Base-by-base conservation (phyloP, 139 green algal genomes). In the Haematococcus sp. region DNA sequence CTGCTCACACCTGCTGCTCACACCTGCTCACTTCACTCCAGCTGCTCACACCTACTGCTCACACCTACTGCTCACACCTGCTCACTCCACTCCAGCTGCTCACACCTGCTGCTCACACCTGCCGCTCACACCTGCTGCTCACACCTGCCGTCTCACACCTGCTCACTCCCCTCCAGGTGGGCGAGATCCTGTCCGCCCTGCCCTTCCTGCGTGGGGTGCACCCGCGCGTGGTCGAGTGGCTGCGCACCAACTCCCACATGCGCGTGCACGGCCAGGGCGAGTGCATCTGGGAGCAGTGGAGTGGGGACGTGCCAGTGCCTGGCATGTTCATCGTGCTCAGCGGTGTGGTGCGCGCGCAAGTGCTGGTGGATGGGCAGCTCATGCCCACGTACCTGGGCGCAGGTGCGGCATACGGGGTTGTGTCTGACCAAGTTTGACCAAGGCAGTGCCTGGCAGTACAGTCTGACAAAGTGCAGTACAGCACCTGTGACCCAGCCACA, bases 301-400 rank as follows among this genome's bases (percentile, higher is more conserved):
- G 9, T 1, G 44, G 44, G 3, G 54, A 70, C 32, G 20, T 22
- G 40, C 5, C 59, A 17, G 20, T 60, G 31, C 52, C 68, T 27
- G 78, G 73, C 44, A 63, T 84, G 58, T 75, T 84, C 56, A 52
- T 84, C 27, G 78, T 84, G 7, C 70, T 84, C 68, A 66, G 69
- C 20, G 78, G 78, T 30, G 78, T 84, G 31, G 78, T 80, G 31
- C 60, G 69, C 55, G 51, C 77, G 40, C 76, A 74, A 40, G 4
- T 77, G 13, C 35, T 75, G 63, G 28, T 77, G 34, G 65, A 77
- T 28, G 54, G 43, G 5, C 33, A 44, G n/a, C 23, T 60, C 28
- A 19, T 60, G 43, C 78, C 70, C 20, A 61, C 75, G 54, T 80
- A 79, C 68, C 73, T 84, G 40, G 78, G 78, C 22, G 70, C 73